These are phyloP conservation scores for Plenodomus biglobosus DNA, from an alignment of 2,329 filamentous ascomycete genomes.

Conservation along the genomic window DNA sequence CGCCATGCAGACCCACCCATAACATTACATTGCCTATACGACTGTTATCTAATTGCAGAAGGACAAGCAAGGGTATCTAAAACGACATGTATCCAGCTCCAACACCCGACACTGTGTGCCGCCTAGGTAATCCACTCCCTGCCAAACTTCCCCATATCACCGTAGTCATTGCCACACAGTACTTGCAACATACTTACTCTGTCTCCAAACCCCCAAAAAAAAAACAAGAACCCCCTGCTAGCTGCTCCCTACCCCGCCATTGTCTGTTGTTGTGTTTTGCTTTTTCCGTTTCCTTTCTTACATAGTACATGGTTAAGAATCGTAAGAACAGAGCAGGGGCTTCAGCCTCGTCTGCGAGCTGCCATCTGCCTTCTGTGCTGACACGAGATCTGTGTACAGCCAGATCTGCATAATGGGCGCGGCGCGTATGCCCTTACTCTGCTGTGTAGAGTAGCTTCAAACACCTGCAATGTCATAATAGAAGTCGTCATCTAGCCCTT, in stretches of 20 bases:
- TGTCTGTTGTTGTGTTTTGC: not conserved
- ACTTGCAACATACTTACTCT: too few relatives aligned
- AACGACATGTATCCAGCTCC: conserved; percentile 16
- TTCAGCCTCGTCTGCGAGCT: not conserved
- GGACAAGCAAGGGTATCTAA: conserved; percentile 36
- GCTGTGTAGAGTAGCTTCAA: conserved; percentile 10
- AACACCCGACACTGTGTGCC: conserved; percentile 7
- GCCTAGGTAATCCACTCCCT: not conserved
- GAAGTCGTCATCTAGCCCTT: conserved; percentile 88
- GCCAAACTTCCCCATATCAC: not conserved
- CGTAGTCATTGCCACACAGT: conserved; percentile 8
- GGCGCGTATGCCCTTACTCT: not conserved
- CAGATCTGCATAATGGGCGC: not conserved
- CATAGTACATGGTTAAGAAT: not conserved
- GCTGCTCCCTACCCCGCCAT: not conserved
- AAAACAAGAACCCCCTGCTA: not conserved
- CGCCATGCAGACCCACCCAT: conserved; percentile 12
- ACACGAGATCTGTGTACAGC: not conserved
- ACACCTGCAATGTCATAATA: conserved; percentile 68
- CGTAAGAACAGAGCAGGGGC: not conserved
- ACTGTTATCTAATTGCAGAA: conserved; percentile 14
- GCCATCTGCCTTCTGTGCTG: not conserved
- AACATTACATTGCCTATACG: conserved; percentile 11
- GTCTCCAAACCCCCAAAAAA: too few relatives aligned
- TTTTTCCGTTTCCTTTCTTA: not conserved